Evolutionary conservation across 1,284 basidiomycete genomes (phyloP), one percentile per base, ranked within the genome.

Genomic region (Fomitiporia mediterranea): DNA sequence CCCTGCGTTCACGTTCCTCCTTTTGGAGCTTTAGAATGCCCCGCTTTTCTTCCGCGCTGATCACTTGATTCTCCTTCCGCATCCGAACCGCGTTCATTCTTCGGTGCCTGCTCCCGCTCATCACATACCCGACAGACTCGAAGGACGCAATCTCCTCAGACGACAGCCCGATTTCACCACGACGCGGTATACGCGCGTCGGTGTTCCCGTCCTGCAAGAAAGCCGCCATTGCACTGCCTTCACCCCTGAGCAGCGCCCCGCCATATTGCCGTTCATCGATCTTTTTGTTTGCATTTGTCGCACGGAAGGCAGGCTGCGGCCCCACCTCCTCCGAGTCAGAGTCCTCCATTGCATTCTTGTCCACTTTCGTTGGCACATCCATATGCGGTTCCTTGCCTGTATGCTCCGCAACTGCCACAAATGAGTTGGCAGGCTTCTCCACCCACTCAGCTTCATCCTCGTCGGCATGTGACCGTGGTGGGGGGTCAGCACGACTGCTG

Each of bases 11-110:
- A 70, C 89, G 83, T 73, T 98, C 95, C 72, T 98, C 95, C 67
- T 81, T 89, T 73, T 97, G 93, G 71, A 96, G 68, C 72, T 95
- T 94, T 65, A 98, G 69, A 57, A 98, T 93, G 23, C 91, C 91
- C 42, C 94, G 76, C 77, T 98, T 97, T 77, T 99, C 96, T 74
- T 98, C 96, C 0, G 95, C 94, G 64, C 88, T 93, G 69, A 98
- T 96, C 59, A 99, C 94, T 74, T 99, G 96, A 74, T 98, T 97
- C 77, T 99, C 96, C 79, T 98, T 97, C 65, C 96, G 78, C 83
- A 98, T 90, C 60, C 97, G 88, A 37, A 99, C 96, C 0, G 95
- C 97, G 65, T 96, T 98, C 95, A 98, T 98, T 67, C 91, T 80
- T 61, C 86, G 79, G 70, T 99, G 95, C 56, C 96, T 77, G 66